Evolutionary conservation across 805 yeast genomes (phyloP).

Genomic region (Pichia paraexigua): DNA sequence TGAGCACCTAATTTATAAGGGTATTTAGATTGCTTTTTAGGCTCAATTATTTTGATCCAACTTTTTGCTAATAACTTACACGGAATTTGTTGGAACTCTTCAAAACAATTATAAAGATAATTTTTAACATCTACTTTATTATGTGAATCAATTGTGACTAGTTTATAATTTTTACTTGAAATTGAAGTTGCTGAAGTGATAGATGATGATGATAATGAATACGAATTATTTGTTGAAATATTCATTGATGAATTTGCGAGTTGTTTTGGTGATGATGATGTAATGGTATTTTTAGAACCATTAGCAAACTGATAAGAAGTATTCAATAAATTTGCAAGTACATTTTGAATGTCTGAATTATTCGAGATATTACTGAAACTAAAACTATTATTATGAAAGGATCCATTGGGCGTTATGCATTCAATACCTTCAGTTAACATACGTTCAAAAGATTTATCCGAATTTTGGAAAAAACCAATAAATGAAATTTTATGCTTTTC

Average conservation of each 20-base stretch:
- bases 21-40: constrained; percentile 51
- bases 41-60: constrained; percentile 62
- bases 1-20: constrained; percentile 52
- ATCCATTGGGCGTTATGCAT: constrained; percentile 1
- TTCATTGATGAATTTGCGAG: not conserved
- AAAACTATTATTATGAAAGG: not conserved
- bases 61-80: constrained; percentile 59
- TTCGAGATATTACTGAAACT: constrained; percentile 2
- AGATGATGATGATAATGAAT: constrained; percentile 1
- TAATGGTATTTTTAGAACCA: not conserved
- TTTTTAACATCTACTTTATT: constrained; percentile 17
- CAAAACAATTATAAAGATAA: constrained; percentile 27
- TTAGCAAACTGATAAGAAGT: not conserved
- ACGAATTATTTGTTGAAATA: not conserved
- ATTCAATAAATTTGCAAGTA: constrained; percentile 3
- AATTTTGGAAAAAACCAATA: constrained; percentile 10
- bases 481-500: constrained; percentile 6
- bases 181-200: not conserved
- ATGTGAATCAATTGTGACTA: constrained; percentile 13
- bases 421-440: constrained; percentile 3
- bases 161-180: constrained; percentile 3
- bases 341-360: constrained; percentile 4
- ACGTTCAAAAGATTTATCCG: constrained; percentile 1
- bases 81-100: constrained; percentile 39
- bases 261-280: constrained; percentile 7